phyloP scores from a whole-genome alignment of 805 yeast species.

The Candida incommunis region DNA sequence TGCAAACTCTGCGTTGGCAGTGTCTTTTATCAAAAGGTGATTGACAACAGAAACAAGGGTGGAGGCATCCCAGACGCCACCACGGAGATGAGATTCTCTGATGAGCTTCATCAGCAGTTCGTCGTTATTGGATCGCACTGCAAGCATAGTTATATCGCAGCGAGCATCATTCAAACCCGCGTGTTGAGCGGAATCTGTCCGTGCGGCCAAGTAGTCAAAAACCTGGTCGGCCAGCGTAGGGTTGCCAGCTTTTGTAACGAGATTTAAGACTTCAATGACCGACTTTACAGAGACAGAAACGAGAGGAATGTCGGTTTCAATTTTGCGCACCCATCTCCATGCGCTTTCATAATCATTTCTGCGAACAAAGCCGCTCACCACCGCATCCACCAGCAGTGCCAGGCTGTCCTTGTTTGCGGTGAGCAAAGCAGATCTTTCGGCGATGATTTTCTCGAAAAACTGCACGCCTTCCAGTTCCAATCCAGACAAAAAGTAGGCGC shows the following conservation, averaged over 20 bases:
- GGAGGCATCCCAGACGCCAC: conserved; percentile 18
- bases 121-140: conserved; percentile 8
- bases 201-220: conserved; percentile 14
- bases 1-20: conserved; percentile 14
- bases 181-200: conserved; percentile 3
- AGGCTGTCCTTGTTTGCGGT: conserved; percentile 4
- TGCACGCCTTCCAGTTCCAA: conserved; percentile 14
- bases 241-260: conserved; percentile 10
- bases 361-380: conserved; percentile 14
- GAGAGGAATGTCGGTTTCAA: conserved; percentile 9
- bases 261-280: conserved; percentile 10
- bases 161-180: conserved; percentile 12
- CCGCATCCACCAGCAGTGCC: conserved; percentile 6
- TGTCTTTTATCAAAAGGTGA: conserved; percentile 1
- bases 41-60: conserved; percentile 12
- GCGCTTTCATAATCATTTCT: conserved; percentile 13
- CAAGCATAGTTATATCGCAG: conserved; percentile 12
- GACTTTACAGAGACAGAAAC: conserved; percentile 6
- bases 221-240: conserved; percentile 16
- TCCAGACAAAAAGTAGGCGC: conserved; percentile 14
- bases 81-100: conserved; percentile 16
- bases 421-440: conserved; percentile 2
- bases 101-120: conserved; percentile 15
- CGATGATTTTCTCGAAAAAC: conserved; percentile 14
- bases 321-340: conserved; percentile 17